Percentiles rank a stretch among this genome's conserved stretches.
Conservation (phyloP, 441 rosid genomes). For the Monsonia emarginata region DNA sequence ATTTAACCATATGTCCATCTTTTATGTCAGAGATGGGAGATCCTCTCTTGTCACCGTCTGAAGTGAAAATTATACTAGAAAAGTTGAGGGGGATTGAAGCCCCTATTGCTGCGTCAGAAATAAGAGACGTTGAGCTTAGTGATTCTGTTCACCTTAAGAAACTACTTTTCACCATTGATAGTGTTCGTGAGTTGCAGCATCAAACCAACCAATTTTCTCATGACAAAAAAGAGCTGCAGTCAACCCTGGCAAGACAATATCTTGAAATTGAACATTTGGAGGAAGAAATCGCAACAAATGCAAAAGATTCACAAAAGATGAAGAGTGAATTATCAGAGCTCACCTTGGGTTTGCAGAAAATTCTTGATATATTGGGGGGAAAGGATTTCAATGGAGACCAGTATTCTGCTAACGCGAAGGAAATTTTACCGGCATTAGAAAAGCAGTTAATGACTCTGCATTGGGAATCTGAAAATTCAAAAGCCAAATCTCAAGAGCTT, state of each 20-base stretch:
- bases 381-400: conserved; percentile 32
- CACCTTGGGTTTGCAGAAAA: conserved; percentile 46
- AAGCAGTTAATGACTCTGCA: conserved; percentile 40
- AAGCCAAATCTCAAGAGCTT: conserved; percentile 50
- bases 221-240: conserved; percentile 46
- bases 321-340: conserved; percentile 44
- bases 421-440: conserved; percentile 44
- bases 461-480: conserved; percentile 54
- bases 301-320: conserved; percentile 36
- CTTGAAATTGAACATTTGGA: conserved; percentile 52
- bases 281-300: conserved; percentile 34
- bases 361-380: conserved; percentile 38
- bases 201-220: conserved; percentile 41
- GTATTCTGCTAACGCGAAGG: conserved; percentile 29
- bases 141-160: conserved; percentile 44
- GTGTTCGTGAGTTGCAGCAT: conserved; percentile 37
- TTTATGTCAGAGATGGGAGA: conserved; percentile 46
- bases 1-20: conserved; percentile 7
- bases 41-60: conserved; percentile 38
- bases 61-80: conserved; percentile 45
- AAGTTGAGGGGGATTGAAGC: conserved; percentile 44
- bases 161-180: conserved; percentile 45
- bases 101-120: conserved; percentile 30
- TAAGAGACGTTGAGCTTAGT: conserved; percentile 29
- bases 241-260: conserved; percentile 37